Conservation (phyloP, 495 filamentous ascomycete genomes). For the Rhypophila decipiens region DNA sequence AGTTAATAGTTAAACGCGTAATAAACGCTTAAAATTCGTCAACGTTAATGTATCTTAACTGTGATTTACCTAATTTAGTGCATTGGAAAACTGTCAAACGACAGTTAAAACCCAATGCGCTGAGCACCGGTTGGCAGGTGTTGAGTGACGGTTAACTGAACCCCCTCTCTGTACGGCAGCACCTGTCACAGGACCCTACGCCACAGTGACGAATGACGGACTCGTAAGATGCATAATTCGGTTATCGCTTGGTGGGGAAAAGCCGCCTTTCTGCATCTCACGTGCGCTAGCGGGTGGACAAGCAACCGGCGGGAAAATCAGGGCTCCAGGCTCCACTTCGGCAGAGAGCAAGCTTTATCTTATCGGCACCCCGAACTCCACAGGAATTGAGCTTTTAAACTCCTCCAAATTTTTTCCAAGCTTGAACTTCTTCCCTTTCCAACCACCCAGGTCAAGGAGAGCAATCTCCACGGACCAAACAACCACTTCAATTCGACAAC, state of each 20-base stretch:
- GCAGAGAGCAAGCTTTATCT: constrained; percentile 6
- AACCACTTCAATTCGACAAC: constrained; percentile 1
- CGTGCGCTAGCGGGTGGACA: too few species aligned
- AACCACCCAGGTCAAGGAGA: background rate
- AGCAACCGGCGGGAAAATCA: background rate
- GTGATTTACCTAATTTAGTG: too few species aligned
- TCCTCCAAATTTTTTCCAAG: constrained; percentile 19
- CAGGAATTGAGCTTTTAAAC: constrained; percentile 18
- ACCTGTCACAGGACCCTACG: background rate
- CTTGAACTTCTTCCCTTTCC: constrained; percentile 13
- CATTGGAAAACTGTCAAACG: too few species aligned
- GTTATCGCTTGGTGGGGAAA: too few species aligned
- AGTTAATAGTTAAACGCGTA: too few species aligned
- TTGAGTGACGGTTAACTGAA: too few species aligned
- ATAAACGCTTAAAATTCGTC: too few species aligned
- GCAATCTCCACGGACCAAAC: constrained; percentile 3
- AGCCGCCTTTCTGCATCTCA: background rate
- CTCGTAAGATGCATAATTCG: background rate
- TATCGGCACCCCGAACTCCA: constrained; percentile 14
- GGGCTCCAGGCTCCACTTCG: background rate
- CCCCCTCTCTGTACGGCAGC: background rate
- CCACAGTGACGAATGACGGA: background rate
- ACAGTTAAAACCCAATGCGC: too few species aligned
- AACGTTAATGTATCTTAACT: too few species aligned
- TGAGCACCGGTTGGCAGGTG: too few species aligned